Conservation (phyloP, 371 early-diverging fungal species). For the Mucor velutinosus region DNA sequence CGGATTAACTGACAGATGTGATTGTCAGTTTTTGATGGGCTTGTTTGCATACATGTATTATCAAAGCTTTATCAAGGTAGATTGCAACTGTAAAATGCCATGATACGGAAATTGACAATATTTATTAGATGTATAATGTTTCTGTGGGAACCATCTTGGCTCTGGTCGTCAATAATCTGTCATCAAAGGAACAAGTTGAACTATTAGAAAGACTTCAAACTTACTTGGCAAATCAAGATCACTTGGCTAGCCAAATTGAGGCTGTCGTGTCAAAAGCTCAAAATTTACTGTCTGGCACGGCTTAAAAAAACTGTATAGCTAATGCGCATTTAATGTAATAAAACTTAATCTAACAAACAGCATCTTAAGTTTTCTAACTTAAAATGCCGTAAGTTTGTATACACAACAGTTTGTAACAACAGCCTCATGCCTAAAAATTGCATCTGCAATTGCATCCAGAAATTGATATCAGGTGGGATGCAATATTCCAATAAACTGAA, state of each 20-base stretch:
- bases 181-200: constrained; percentile 58
- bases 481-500: too few relatives aligned
- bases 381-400: too few relatives aligned
- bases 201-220: constrained; percentile 57
- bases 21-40: constrained; percentile 98
- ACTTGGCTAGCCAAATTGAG: constrained; percentile 25
- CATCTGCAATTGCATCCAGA: too few relatives aligned
- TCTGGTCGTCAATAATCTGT: constrained; percentile 51
- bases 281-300: constrained; percentile 18
- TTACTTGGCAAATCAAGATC: constrained; percentile 63
- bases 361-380: too few relatives aligned
- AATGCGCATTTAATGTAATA: background rate
- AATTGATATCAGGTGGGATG: too few relatives aligned
- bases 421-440: too few relatives aligned
- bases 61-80: constrained; percentile 81
- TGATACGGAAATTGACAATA: background rate
- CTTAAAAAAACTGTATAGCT: background rate
- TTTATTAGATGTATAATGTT: constrained; percentile 44
- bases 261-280: constrained; percentile 31
- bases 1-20: constrained; percentile 98
- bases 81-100: background rate
- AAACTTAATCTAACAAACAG: background rate
- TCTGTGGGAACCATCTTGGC: constrained; percentile 63
- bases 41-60: constrained; percentile 94
- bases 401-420: too few relatives aligned